Evolutionary conservation across 1,139 yeast genomes (phyloP).

Genomic region (Yamadazyma diospyri): DNA sequence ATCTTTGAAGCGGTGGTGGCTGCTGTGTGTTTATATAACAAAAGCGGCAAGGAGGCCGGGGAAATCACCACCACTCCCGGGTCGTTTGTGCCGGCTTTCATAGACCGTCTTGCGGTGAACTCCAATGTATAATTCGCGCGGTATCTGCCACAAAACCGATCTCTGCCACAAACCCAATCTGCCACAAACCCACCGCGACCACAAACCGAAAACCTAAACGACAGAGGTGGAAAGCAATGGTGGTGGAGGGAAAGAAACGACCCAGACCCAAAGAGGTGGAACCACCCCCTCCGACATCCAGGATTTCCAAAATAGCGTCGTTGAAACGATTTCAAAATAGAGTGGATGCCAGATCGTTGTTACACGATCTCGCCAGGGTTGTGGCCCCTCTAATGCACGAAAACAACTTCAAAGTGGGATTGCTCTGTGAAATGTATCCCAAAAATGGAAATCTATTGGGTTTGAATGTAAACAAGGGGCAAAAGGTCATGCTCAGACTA

Average conservation of each 20-base stretch:
- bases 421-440: constrained; percentile 84
- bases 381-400: constrained; percentile 77
- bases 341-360: constrained; percentile 54
- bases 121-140: too few relatives aligned
- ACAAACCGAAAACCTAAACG: too few relatives aligned
- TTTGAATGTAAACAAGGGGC: constrained; percentile 81
- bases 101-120: constrained; percentile 27
- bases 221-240: too few relatives aligned
- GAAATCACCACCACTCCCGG: constrained; percentile 42
- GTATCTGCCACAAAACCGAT: too few relatives aligned
- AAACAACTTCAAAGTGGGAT: constrained; percentile 61
- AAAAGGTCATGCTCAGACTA: constrained; percentile 67
- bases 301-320: constrained; percentile 52
- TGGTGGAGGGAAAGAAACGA: constrained; percentile 10
- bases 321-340: constrained; percentile 50
- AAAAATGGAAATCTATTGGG: constrained; percentile 66
- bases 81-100: constrained; percentile 41
- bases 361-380: constrained; percentile 57
- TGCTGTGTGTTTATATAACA: constrained; percentile 62
- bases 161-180: too few relatives aligned
- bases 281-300: constrained; percentile 43
- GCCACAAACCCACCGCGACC: too few relatives aligned
- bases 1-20: constrained; percentile 48
- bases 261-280: constrained; percentile 9
- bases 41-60: constrained; percentile 61